Evolutionary conservation across 352 stramenopile species (phyloP).

Genomic region (Phytopythium montanum): DNA sequence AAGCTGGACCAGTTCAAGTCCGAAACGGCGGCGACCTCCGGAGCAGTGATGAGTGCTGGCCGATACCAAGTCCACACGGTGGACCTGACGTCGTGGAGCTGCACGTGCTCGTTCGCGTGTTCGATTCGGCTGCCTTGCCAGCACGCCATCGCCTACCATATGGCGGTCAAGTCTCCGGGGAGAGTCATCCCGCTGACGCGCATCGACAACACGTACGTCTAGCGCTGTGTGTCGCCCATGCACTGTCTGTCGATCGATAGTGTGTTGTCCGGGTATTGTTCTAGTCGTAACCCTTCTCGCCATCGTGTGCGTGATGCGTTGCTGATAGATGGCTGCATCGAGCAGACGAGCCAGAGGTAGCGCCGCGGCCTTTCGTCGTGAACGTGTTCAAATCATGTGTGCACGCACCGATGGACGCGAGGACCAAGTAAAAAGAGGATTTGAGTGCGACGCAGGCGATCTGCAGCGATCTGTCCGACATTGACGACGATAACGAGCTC

Average conservation of each 20-base stretch:
- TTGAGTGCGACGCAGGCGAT: conserved; percentile 4
- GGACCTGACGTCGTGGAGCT: conserved; percentile 2
- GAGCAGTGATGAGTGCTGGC: neutral
- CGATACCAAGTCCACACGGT: neutral
- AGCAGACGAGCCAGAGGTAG: neutral
- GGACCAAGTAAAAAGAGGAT: conserved; percentile 10
- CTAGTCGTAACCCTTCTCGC: too few species aligned
- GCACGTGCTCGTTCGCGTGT: conserved; percentile 13
- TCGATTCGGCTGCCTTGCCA: conserved; percentile 14
- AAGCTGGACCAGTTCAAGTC: conserved; percentile 10
- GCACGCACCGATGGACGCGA: neutral
- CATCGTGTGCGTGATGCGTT: neutral
- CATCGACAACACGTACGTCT: neutral
- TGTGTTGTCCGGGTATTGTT: neutral
- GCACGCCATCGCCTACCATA: conserved; percentile 19
- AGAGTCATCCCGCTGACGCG: conserved; percentile 9
- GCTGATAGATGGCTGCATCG: neutral
- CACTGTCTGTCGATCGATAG: neutral
- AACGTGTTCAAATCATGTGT: neutral
- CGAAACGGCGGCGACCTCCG: neutral
- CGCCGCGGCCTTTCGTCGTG: neutral
- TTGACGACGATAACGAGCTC: conserved; percentile 9
- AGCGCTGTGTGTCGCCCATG: neutral
- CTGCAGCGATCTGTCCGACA: conserved; percentile 8
- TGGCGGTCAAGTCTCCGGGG: neutral